Evolutionary conservation across 257 asterid species (phyloP).

Genomic region (Cynanchum wilfordii): DNA sequence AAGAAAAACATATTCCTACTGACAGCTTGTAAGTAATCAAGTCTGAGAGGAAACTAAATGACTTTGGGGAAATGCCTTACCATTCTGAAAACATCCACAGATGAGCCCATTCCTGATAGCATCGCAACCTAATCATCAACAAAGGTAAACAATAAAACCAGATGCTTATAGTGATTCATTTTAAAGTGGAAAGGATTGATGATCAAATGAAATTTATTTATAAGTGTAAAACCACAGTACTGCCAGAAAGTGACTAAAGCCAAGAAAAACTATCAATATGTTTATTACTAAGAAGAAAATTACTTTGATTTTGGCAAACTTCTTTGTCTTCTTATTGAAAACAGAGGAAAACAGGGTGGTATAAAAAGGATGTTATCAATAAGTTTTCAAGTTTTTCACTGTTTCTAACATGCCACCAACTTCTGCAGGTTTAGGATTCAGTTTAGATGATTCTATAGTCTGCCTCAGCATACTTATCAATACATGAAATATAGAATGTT

Average conservation of each 20-base stretch:
- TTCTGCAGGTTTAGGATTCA: background rate
- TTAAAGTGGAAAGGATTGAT: background rate
- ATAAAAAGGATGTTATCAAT: background rate
- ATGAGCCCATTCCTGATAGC: constrained; percentile 94
- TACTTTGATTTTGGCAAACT: too few species aligned
- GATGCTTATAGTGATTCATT: background rate
- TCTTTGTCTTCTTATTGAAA: background rate
- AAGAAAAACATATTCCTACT: too few species aligned
- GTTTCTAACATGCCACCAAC: background rate
- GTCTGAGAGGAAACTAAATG: too few species aligned
- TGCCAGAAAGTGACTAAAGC: background rate
- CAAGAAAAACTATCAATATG: too few species aligned
- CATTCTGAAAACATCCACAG: constrained; percentile 81
- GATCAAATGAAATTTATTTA: background rate
- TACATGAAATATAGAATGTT: background rate
- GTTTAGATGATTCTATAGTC: too few species aligned
- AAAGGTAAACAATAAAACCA: constrained; percentile 9
- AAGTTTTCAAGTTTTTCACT: background rate
- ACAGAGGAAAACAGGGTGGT: background rate
- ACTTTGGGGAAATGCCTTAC: constrained; percentile 29
- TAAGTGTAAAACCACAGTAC: background rate
- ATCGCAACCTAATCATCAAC: constrained; percentile 73
- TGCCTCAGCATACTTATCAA: background rate
- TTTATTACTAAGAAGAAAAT: too few species aligned
- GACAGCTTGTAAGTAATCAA: too few species aligned